A percentile compares a stretch with the other conserved stretches of the same genome.
Conservation (phyloP, 2,329 filamentous ascomycete genomes). For the Tolypocladium tropicale region DNA sequence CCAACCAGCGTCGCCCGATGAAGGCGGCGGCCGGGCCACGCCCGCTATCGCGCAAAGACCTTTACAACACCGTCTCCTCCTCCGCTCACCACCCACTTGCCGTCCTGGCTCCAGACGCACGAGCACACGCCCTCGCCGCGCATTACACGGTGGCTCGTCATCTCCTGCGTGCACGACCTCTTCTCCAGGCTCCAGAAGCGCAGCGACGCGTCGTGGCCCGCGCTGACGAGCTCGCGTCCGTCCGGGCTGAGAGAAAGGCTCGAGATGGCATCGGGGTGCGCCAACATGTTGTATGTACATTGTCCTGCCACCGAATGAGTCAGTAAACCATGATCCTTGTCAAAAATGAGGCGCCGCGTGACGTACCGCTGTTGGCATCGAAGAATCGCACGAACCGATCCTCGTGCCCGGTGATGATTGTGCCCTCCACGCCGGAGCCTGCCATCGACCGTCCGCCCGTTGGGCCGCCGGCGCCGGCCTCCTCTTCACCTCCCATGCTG, state of each 20-base stretch:
- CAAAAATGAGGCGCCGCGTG: no score
- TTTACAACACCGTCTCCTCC: conserved; percentile 95
- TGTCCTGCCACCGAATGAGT: conserved; percentile 53
- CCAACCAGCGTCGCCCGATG: not conserved
- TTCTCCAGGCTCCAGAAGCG: conserved; percentile 98
- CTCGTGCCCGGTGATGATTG: conserved; percentile 93
- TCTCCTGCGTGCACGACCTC: conserved; percentile 87
- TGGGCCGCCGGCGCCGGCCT: conserved; percentile 57
- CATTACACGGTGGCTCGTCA: conserved; percentile 89
- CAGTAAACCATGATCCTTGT: conserved; percentile 2
- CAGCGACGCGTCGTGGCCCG: conserved; percentile 88
- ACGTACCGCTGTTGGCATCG: conserved; percentile 95
- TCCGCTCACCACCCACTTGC: conserved; percentile 85
- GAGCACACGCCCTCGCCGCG: conserved; percentile 89
- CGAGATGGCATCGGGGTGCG: conserved; percentile 87
- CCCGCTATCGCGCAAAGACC: conserved; percentile 58
- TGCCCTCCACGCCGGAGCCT: conserved; percentile 76
- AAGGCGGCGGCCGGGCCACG: not conserved
- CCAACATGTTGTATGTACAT: conserved; percentile 98
- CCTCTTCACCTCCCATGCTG: conserved; percentile 60
- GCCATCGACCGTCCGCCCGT: conserved; percentile 59
- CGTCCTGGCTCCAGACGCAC: conserved; percentile 93
- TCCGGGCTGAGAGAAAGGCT: conserved; percentile 86
- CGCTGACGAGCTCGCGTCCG: conserved; percentile 87
- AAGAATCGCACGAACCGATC: conserved; percentile 95